Percentiles rank a stretch among this genome's conserved stretches.
These are phyloP conservation scores for Wickerhamiella bombiphila DNA, from an alignment of 805 yeast genomes.

Conservation along the genomic window DNA sequence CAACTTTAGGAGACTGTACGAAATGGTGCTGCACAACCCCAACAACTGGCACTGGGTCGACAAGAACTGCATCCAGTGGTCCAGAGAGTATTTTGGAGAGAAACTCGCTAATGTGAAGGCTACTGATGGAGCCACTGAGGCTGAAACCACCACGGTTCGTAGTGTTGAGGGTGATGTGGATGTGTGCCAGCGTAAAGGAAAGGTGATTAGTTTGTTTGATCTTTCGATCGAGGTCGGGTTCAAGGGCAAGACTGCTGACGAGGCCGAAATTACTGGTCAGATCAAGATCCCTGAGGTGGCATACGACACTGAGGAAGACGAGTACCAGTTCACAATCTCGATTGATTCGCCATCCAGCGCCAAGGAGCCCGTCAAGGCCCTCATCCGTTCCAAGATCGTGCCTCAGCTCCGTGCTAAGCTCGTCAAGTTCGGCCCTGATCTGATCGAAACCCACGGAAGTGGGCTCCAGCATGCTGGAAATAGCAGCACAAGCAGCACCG, in stretches of 20 bases:
- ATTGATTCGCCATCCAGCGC: conserved; percentile 38
- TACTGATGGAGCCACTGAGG: conserved; percentile 20
- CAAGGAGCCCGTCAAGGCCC: conserved; percentile 33
- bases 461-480: conserved; percentile 67
- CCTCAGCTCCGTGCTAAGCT: conserved; percentile 56
- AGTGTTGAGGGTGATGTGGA: conserved; percentile 89
- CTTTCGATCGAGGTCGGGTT: conserved; percentile 50
- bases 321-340: conserved; percentile 68
- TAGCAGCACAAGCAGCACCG: conserved; percentile 5
- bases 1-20: neutral
- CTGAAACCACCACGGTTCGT: conserved; percentile 32
- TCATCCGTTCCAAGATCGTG: conserved; percentile 41
- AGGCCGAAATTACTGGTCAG: conserved; percentile 43
- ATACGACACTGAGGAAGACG: conserved; percentile 76
- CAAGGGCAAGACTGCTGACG: conserved; percentile 32
- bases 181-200: conserved; percentile 93
- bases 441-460: conserved; percentile 59
- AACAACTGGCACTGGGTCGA: conserved; percentile 99
- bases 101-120: conserved; percentile 40
- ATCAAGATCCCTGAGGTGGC: conserved; percentile 84
- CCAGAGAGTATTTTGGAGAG: conserved; percentile 56
- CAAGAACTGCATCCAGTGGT: conserved; percentile 90
- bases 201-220: conserved; percentile 83
- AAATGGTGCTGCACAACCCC: conserved; percentile 90
- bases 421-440: conserved; percentile 56